Conservation (phyloP, 306 rosid genomes). For the Parietaria judaica region DNA sequence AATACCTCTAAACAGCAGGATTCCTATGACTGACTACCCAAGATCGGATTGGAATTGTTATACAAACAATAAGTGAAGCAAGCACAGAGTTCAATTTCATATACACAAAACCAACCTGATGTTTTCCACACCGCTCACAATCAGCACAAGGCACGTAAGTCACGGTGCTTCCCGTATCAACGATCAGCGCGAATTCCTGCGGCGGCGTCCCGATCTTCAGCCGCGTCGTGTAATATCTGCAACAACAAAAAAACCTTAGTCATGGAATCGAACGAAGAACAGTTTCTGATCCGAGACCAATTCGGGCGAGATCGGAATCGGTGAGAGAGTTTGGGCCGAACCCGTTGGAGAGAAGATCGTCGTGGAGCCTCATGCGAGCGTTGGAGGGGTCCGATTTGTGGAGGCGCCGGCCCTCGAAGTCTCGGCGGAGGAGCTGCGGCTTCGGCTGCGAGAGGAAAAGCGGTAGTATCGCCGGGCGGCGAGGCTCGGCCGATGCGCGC, state of each 20-base stretch:
- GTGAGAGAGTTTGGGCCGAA: not conserved
- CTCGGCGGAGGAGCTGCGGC: conserved; percentile 14
- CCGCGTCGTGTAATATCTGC: conserved; percentile 43
- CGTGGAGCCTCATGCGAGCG: conserved; percentile 44
- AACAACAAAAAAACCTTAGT: conserved; percentile 1
- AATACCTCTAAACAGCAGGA: not conserved
- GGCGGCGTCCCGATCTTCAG: conserved; percentile 43
- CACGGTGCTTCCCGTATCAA: conserved; percentile 46
- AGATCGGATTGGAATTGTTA: too few species aligned
- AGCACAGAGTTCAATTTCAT: conserved; percentile 2
- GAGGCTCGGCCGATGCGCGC: conserved; percentile 14
- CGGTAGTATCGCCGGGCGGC: conserved; percentile 30
- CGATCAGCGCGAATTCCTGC: conserved; percentile 41
- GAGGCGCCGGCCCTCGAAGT: conserved; percentile 28
- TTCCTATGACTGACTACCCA: not conserved
- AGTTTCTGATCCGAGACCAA: not conserved
- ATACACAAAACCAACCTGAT: conserved; percentile 27
- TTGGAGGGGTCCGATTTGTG: conserved; percentile 21
- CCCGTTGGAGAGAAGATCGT: conserved; percentile 44
- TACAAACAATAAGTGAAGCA: not conserved
- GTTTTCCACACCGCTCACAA: conserved; percentile 33
- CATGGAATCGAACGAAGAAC: not conserved
- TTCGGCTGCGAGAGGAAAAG: conserved; percentile 29
- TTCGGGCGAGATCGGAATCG: not conserved
- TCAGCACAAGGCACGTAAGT: conserved; percentile 46